Evolutionary conservation across 1,139 yeast species (phyloP), one percentile per base, ranked within the genome.

Genomic region (Chernovozyma sophiae-reginae): DNA sequence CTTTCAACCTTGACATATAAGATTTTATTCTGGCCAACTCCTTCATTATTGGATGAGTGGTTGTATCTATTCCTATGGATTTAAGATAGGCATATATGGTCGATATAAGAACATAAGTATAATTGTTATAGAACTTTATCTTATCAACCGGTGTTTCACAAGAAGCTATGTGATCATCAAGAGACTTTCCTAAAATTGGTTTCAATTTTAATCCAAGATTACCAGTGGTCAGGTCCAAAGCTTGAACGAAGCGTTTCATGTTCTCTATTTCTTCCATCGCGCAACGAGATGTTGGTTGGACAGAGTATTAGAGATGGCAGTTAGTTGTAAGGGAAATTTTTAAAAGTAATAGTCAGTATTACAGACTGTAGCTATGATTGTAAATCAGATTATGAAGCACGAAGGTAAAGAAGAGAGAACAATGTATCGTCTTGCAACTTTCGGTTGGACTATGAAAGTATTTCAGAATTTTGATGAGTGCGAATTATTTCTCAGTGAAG

Each of bases 11-110:
- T 30, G 70, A 72, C 81, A 86, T 82, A 49, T 81, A 82, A 13
- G 69, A 56, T 55, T 83, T 84, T 30, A 89, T 81, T 44, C 95
- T 68, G 17, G 68, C 69, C 36, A 89, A 66, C 55, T 89, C 96
- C 19, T 68, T 65, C 80, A 80, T 77, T 4, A 87, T 74, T 0
- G 83, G 79, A 44, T 81, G 86, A 3, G 60, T 57, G 14, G 67
- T 66, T 0, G 84, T 73, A 42, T 81, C 76, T 12, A 70, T 58
- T 0, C 94, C 95, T 13, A 62, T 60, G 2, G 79, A 53, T 49
- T 84, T 82, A 44, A 84, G 58, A 48, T 80, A 79, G 12, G 87
- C 74, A 54, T 63, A 74, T 36, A 74, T 55, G 13, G 70, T 48
- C 1, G 79, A 71, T 14, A 73, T 61, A 33, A 73, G 52, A 11